Evolutionary conservation across 805 yeast species (phyloP).

Genomic region (Candida ponderosae): DNA sequence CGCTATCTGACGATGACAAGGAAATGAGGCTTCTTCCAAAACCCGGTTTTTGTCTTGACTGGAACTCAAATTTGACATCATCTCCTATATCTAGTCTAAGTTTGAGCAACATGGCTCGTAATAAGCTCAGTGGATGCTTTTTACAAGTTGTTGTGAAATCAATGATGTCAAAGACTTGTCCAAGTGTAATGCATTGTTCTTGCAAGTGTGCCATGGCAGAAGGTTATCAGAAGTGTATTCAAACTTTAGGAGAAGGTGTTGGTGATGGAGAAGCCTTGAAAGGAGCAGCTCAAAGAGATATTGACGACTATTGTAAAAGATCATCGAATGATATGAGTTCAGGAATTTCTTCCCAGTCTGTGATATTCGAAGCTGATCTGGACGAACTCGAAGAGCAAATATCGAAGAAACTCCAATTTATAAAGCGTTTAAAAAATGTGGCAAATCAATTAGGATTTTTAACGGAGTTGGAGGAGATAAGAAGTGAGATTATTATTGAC

Average conservation of each 20-base stretch:
- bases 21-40: neutral
- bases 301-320: neutral
- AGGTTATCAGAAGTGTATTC: conserved; percentile 4
- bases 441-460: neutral
- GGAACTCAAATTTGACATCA: neutral
- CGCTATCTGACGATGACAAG: too few species aligned
- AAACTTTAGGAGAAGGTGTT: conserved; percentile 1
- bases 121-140: conserved; percentile 5
- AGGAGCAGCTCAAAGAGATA: conserved; percentile 1
- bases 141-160: conserved; percentile 2
- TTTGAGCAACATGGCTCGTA: conserved; percentile 1
- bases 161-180: conserved; percentile 2
- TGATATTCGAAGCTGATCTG: too few species aligned
- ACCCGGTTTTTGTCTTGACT: conserved; percentile 1
- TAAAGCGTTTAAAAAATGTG: too few species aligned
- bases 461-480: neutral
- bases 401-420: neutral
- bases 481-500: neutral
- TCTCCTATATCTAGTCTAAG: neutral
- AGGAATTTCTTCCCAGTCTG: too few species aligned
- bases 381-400: neutral
- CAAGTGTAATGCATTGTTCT: conserved; percentile 4
- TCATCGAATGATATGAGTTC: too few species aligned
- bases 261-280: neutral
- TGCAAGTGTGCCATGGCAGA: conserved; percentile 6